Evolutionary conservation across 1,284 basidiomycete genomes (phyloP), one percentile per base, ranked within the genome.

Genomic region (Marasmius sp.): DNA sequence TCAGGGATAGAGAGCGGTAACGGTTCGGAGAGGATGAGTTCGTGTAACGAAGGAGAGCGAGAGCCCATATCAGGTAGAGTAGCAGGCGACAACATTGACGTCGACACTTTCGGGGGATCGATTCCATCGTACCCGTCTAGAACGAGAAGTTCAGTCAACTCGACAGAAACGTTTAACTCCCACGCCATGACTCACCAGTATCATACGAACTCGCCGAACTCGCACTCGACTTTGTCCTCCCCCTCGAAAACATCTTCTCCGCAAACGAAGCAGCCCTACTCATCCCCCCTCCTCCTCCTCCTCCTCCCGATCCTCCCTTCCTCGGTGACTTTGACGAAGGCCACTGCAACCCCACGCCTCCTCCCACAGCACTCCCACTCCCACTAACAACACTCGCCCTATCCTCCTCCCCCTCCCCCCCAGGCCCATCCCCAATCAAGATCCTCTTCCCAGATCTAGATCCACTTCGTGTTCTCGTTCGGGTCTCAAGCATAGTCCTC

Each of bases 181-280:
- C n/a, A 43, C 38, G 41, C 10, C 12, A 51, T 66, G 68, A 81
- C 79, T 22, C 73, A 62, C 71, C 70, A 36, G 69, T 61, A 33
- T 75, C 75, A 57, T 68, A 62, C 41, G 72, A 64, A 66, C 77
- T 81, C 62, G 73, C 68, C n/a, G 69, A 70, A 65, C 80, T 81
- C 4, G 69, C 69, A 61, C 71, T 80, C 37, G 84, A 85, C 65
- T 76, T 84, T 39, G 83, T 82, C 67, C 84, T 76, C 27, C 73
- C 75, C 50, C 85, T 71, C 55, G 77, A 74, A 70, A 78, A 86
- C 64, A 86, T 78, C 70, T 81, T 84, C 62, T 81, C 85, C 18
- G 85, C 81, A 69, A 86, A 84, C 9, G 84, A 82, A 18, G 77
- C 75, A 4, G 84, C 81, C 62, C 81, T 74, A 12, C 75, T 69